phyloP scores from a whole-genome alignment of 129 eudicot species.

The carrot (Daucus carota) region DNA sequence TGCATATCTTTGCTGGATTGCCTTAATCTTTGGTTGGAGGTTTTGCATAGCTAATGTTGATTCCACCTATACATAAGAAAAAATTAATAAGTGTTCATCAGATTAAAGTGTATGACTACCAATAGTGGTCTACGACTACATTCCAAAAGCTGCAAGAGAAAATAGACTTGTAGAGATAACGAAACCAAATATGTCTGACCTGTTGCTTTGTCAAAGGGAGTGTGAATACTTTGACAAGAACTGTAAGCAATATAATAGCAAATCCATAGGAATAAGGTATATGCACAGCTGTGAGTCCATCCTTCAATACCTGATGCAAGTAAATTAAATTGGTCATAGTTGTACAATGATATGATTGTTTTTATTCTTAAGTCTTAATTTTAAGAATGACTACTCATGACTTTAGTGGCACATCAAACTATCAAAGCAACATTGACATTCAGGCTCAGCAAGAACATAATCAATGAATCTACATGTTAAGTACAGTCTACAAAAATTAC shows the following conservation, averaged over 20 bases:
- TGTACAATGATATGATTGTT: background rate
- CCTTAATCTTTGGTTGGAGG: slow-evolving; percentile 96
- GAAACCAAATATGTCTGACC: slow-evolving; percentile 27
- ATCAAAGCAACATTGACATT: background rate
- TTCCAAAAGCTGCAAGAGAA: background rate
- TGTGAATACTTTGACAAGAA: slow-evolving; percentile 75
- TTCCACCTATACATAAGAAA: slow-evolving; percentile 51
- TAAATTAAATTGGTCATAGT: slow-evolving; percentile 10
- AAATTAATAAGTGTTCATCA: slow-evolving; percentile 14
- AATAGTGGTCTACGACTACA: background rate
- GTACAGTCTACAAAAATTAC: background rate
- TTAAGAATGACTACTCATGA: background rate
- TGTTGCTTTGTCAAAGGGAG: slow-evolving; percentile 96
- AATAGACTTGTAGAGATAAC: background rate
- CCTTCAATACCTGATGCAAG: slow-evolving; percentile 66
- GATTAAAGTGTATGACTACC: background rate
- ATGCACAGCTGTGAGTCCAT: slow-evolving; percentile 75
- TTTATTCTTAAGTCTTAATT: background rate
- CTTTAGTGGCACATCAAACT: background rate
- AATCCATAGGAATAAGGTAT: slow-evolving; percentile 97
- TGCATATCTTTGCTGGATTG: slow-evolving; percentile 93
- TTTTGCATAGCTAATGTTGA: slow-evolving; percentile 97
- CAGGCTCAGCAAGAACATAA: background rate
- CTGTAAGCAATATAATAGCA: slow-evolving; percentile 95
- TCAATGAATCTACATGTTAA: background rate